Conservation (phyloP, 2,329 filamentous ascomycete genomes). For the Monosporascus sp. region DNA sequence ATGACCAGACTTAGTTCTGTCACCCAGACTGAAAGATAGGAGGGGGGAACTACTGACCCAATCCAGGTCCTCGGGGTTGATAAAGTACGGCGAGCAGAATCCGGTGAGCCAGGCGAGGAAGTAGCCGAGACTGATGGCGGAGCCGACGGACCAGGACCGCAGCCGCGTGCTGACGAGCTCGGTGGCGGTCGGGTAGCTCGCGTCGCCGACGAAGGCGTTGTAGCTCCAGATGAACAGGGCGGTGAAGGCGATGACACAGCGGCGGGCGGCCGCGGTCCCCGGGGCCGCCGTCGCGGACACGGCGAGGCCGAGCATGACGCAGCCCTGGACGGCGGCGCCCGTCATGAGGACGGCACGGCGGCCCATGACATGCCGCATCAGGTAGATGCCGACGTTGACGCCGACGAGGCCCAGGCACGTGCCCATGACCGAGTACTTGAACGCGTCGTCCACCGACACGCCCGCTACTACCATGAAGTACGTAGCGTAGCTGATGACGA, state of each 20-base stretch:
- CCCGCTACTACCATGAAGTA: slow-evolving; percentile 42
- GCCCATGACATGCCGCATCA: slow-evolving; percentile 41
- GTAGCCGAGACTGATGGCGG: slow-evolving; percentile 41
- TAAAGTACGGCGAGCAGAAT: slow-evolving; percentile 26
- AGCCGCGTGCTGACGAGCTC: slow-evolving; percentile 39
- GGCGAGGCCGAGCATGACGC: slow-evolving; percentile 39
- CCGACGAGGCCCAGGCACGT: slow-evolving; percentile 43
- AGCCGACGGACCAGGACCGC: slow-evolving; percentile 42
- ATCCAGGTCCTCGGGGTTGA: slow-evolving; percentile 23
- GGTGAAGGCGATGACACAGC: slow-evolving; percentile 30
- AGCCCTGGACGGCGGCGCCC: slow-evolving; percentile 36
- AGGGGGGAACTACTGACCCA: slow-evolving; percentile 17
- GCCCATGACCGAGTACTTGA: slow-evolving; percentile 44
- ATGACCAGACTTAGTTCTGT: slow-evolving; percentile 2
- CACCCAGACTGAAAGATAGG: not conserved
- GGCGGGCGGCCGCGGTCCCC: slow-evolving; percentile 23
- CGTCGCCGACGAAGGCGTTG: slow-evolving; percentile 33
- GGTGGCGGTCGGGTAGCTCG: slow-evolving; percentile 35
- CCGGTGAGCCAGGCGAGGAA: slow-evolving; percentile 35
- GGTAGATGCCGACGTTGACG: slow-evolving; percentile 42
- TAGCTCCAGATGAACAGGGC: slow-evolving; percentile 30
- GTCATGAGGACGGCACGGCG: slow-evolving; percentile 41
- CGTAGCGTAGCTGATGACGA: slow-evolving; percentile 43
- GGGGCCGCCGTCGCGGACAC: slow-evolving; percentile 20
- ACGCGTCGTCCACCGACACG: slow-evolving; percentile 34